Percentiles rank a stretch among this genome's conserved stretches.
Conservation (phyloP, 2,329 filamentous ascomycete species). For the Blastomyces gilchristii region DNA sequence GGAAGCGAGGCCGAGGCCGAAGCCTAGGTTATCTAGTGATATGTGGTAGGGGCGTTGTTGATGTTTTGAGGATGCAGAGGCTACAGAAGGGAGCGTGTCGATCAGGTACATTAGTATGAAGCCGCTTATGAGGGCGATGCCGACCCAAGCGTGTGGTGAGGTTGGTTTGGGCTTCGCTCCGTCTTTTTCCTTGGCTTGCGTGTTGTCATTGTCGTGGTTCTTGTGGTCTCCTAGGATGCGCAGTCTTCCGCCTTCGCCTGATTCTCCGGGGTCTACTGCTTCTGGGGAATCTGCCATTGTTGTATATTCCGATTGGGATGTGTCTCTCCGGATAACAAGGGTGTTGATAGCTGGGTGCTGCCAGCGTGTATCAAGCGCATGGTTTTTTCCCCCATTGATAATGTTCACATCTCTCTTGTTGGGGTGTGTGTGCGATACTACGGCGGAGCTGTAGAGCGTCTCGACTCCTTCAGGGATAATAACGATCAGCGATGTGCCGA, state of each 20-base stretch:
- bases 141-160: constrained; percentile 64
- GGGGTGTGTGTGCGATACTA: constrained; percentile 25
- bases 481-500: constrained; percentile 89
- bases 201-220: constrained; percentile 15
- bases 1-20: constrained; percentile 39
- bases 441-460: constrained; percentile 59
- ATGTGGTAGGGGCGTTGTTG: constrained; percentile 69
- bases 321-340: constrained; percentile 9
- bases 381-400: constrained; percentile 19
- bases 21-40: constrained; percentile 69
- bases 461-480: constrained; percentile 97
- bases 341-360: not conserved
- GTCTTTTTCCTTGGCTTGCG: constrained; percentile 27
- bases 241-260: not conserved
- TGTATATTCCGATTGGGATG: not conserved
- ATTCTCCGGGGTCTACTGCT: not conserved
- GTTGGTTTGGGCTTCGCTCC: constrained; percentile 38
- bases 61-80: constrained; percentile 53
- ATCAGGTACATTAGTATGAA: constrained; percentile 97
- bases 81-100: constrained; percentile 70
- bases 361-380: constrained; percentile 14
- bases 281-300: not conserved
- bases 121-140: constrained; percentile 72
- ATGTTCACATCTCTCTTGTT: constrained; percentile 12
- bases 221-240: not conserved